Percentiles rank a stretch among this genome's conserved stretches.
Conservation (phyloP, 83 land plant genomes). For the Thuja plicata region DNA sequence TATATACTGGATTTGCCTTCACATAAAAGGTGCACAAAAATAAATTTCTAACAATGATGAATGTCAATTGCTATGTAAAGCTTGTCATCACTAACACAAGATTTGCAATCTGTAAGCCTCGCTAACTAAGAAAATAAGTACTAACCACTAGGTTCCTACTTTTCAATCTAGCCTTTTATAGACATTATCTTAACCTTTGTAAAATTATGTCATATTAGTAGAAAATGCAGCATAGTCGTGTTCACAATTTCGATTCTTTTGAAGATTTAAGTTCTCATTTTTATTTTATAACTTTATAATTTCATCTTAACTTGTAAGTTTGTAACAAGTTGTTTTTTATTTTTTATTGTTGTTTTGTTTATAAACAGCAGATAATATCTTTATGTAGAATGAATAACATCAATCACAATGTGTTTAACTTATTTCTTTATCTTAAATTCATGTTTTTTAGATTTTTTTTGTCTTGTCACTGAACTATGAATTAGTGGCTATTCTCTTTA, state of each 20-base stretch:
- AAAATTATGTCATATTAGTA: background rate
- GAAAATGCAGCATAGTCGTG: background rate
- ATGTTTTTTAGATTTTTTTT: too few relatives aligned
- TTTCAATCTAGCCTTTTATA: background rate
- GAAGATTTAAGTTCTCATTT: background rate
- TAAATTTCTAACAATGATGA: constrained; percentile 2
- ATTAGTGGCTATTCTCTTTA: too few relatives aligned
- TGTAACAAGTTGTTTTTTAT: too few relatives aligned
- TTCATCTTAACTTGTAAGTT: too few relatives aligned
- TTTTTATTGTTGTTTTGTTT: too few relatives aligned
- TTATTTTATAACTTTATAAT: background rate
- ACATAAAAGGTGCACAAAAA: background rate
- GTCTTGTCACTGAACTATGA: too few relatives aligned
- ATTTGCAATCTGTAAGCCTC: background rate
- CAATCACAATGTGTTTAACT: too few relatives aligned
- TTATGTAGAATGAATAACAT: too few relatives aligned
- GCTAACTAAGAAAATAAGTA: background rate
- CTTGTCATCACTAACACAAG: background rate
- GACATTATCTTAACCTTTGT: background rate
- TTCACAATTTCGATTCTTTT: background rate
- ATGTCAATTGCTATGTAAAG: background rate
- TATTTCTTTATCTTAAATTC: too few relatives aligned
- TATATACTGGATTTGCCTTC: background rate
- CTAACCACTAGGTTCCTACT: background rate
- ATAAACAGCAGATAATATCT: too few relatives aligned